Evolutionary conservation across 345 rosid species (phyloP), one percentile per base, ranked within the genome.

Genomic region (Alliaria petiolata): DNA sequence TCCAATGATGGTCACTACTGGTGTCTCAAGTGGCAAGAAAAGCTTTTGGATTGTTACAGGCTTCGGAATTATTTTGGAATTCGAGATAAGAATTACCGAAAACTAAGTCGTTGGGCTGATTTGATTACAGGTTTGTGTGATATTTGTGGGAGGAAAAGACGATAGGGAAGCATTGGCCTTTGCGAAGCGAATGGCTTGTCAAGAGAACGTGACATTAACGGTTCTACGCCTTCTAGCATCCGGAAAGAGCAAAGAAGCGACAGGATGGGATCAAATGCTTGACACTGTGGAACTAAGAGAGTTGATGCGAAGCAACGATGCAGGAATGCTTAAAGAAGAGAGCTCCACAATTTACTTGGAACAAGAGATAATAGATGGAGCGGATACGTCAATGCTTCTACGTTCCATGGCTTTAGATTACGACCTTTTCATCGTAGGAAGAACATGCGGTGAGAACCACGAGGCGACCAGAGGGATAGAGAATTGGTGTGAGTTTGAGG

Each of bases 401-500:
- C 73, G 77, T 8, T 51, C 80, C 6, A 65, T 86, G 75, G 86
- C 71, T 12, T 46, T 59, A 12, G 77, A 76, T 10, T 86, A 68
- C 31, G 76, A 84, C 31, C 73, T 86, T 34, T 72, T 86, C 49
- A 34, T 88, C 0, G 80, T 83, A 13, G 89, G 93, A 31, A 81
- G 83, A 74, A 65, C 85, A 0, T 43, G 72, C 1, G 82, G 81
- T 0, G 36, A 76, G 15, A 70, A 64, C 11, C 76, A 72, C 0
- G 76, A 75, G 3, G 82, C 80, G 69, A 7, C 84, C 61, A 19
- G 51, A 69, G 25, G 67, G 70, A 52, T 86, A 14, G 72, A 80
- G 14, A 51, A 74, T 49, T 88, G 90, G 93, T 83, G 72, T 16
- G 93, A 88, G 63, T 74, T 84, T 42, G 86, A 86, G 0, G 91